Conservation (phyloP, 768 basidiomycete genomes). For the Agrocybe praecox region DNA sequence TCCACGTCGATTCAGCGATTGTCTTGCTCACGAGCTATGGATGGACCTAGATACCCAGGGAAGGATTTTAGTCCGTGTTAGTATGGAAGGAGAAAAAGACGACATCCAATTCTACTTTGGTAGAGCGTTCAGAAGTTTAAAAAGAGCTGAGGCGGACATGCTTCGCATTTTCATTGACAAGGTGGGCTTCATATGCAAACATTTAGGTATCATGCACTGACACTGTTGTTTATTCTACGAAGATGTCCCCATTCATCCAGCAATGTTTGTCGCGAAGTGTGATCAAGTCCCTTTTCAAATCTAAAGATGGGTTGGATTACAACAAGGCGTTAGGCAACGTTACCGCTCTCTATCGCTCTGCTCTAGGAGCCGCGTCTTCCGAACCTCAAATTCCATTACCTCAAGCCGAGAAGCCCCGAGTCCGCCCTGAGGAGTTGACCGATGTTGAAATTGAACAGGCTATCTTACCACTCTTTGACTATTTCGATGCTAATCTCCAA, state of each 20-base stretch:
- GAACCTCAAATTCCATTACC: conserved; percentile 84
- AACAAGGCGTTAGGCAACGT: conserved; percentile 88
- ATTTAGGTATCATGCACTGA: neutral
- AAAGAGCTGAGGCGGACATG: conserved; percentile 95
- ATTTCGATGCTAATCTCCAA: conserved; percentile 92
- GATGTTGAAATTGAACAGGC: conserved; percentile 95
- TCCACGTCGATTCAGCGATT: conserved; percentile 85
- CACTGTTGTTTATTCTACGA: neutral
- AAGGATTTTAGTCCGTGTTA: conserved; percentile 82
- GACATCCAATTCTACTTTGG: conserved; percentile 98
- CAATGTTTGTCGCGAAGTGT: conserved; percentile 80
- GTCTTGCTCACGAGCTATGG: conserved; percentile 90
- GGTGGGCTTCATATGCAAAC: conserved; percentile 41
- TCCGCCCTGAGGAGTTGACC: conserved; percentile 78
- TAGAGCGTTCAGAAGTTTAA: conserved; percentile 89
- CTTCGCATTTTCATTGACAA: conserved; percentile 96
- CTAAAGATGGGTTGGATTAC: conserved; percentile 69
- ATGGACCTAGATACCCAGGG: conserved; percentile 88
- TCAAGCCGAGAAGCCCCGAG: conserved; percentile 71
- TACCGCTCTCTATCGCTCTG: conserved; percentile 80
- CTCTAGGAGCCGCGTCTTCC: conserved; percentile 61
- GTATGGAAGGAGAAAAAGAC: conserved; percentile 99
- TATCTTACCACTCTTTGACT: conserved; percentile 90
- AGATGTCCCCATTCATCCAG: conserved; percentile 95
- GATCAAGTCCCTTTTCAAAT: conserved; percentile 78